Base-by-base conservation (phyloP, 129 eudicot species). In the Saussurea involucrata region DNA sequence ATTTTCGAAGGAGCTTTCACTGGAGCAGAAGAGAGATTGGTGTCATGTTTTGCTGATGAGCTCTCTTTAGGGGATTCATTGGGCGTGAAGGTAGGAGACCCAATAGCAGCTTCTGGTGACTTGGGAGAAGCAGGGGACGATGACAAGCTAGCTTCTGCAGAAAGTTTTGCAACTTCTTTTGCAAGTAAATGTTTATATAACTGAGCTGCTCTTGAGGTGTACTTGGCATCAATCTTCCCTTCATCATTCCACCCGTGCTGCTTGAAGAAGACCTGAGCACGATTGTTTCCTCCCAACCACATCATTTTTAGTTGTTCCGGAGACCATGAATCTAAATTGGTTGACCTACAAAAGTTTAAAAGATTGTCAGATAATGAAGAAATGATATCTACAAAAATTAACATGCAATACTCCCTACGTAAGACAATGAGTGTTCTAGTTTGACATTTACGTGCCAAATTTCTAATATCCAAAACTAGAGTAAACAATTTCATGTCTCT, bases 231-330 rank as follows among this genome's bases (percentile, higher is more conserved):
- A 74, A 87, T 84, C 83, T 90, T 92, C 58, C 97, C 93, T 65
- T 92, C 96, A 66, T 90, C 97, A 63, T 69, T 87, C 97, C 97
- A 92, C 46, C 96, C 96, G 37, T 92, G 97, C 74, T 90, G 97
- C 87, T 90, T 92, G 82, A 92, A 92, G 69, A 90, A 92, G n/a
- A 72, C 86, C 68, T 90, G 96, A 66, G 97, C 97, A 70, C 97
- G 97, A 68, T 85, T 88, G 72, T 92, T 90, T 57, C 97, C 97
- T 25, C 97, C 97, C 81, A 84, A 92, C 80, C 76, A 74, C 97
- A 92, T 92, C 86, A 80, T 81, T 70, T 88, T 92, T 74, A 92
- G 79, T 78, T 92, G 97, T 29, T 90, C 97, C 20, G 96, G 90
- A 27, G 90, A 69, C 97, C 97, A 92, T 24, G 97, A 88, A 75